Percentiles rank a stretch among this genome's conserved stretches.
phyloP scores from a whole-genome alignment of 2,329 filamentous ascomycete genomes.

The Sarocladium brachiariae region DNA sequence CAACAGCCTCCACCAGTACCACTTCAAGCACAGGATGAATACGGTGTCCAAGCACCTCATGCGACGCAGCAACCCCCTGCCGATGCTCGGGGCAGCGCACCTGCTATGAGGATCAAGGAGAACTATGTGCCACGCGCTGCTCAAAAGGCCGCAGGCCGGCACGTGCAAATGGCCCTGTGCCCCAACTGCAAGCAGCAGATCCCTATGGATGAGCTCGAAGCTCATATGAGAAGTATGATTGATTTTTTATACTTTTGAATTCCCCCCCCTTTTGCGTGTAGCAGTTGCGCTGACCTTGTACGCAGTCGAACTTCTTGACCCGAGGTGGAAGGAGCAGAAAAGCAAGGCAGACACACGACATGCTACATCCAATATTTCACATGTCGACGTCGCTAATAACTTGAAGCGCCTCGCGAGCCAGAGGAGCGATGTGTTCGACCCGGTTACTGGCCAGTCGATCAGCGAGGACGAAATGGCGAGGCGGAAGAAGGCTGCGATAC shows the following conservation, averaged over 20 bases:
- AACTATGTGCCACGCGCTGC: conserved; percentile 87
- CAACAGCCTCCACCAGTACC: conserved; percentile 26
- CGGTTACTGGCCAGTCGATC: conserved; percentile 58
- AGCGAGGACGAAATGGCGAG: conserved; percentile 68
- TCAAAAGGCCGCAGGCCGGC: conserved; percentile 60
- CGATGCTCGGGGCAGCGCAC: conserved; percentile 62
- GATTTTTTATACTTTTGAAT: no score
- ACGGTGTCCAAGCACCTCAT: conserved; percentile 55
- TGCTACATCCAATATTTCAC: conserved; percentile 78
- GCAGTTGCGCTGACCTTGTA: conserved; percentile 25
- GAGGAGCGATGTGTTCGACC: conserved; percentile 80
- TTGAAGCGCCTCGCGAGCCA: conserved; percentile 91
- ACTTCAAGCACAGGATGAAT: conserved; percentile 53
- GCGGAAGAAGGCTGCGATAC: conserved; percentile 65
- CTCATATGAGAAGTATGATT: conserved; percentile 76
- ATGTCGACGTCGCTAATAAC: conserved; percentile 84
- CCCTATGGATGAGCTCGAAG: conserved; percentile 77
- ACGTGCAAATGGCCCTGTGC: conserved; percentile 67
- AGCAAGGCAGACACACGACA: conserved; percentile 81
- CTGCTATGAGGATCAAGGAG: conserved; percentile 80
- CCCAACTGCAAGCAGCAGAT: conserved; percentile 92
- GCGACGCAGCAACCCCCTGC: conserved; percentile 67
- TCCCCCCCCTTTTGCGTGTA: not conserved
- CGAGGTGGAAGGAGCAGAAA: conserved; percentile 92
- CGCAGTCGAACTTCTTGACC: conserved; percentile 82